A percentile compares a stretch with the other conserved stretches of the same genome.
Evolutionary conservation across 2,329 filamentous ascomycete genomes (phyloP).

Genomic region (Apiospora hydei): DNA sequence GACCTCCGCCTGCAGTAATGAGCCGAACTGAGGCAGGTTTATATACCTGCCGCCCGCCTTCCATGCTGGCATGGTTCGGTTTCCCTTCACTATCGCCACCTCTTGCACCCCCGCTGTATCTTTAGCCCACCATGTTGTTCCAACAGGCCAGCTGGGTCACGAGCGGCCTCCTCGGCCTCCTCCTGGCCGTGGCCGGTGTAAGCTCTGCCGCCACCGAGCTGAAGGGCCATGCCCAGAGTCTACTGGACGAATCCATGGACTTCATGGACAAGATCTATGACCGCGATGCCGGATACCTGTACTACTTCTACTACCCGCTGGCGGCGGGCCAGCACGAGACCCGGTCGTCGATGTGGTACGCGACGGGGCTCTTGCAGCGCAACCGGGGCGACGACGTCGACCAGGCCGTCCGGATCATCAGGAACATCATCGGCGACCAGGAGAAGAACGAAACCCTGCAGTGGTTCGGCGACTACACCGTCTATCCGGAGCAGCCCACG

Average conservation of each 20-base stretch:
- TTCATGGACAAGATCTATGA: conserved; percentile 57
- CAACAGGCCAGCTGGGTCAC: neutral
- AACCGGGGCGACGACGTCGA: conserved; percentile 51
- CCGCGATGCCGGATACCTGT: conserved; percentile 50
- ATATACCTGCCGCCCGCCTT: neutral
- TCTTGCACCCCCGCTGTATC: neutral
- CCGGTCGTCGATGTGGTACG: conserved; percentile 57
- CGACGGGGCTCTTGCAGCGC: conserved; percentile 53
- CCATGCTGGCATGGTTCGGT: neutral
- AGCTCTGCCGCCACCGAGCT: conserved; percentile 20
- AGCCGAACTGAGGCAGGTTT: neutral
- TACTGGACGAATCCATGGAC: conserved; percentile 53
- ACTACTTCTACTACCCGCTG: conserved; percentile 41
- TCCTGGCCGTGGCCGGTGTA: conserved; percentile 2
- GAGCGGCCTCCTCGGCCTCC: conserved; percentile 11
- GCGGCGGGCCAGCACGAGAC: conserved; percentile 50
- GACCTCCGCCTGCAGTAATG: neutral
- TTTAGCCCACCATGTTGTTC: neutral
- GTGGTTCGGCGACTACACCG: conserved; percentile 56
- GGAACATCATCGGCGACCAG: conserved; percentile 53
- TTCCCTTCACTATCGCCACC: neutral
- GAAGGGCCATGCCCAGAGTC: conserved; percentile 34
- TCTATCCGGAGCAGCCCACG: conserved; percentile 56
- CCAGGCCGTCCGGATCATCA: conserved; percentile 53
- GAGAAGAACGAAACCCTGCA: conserved; percentile 52